phyloP scores from a whole-genome alignment of 2,329 filamentous ascomycete species.

The Nannizziopsis arthrosporioides region DNA sequence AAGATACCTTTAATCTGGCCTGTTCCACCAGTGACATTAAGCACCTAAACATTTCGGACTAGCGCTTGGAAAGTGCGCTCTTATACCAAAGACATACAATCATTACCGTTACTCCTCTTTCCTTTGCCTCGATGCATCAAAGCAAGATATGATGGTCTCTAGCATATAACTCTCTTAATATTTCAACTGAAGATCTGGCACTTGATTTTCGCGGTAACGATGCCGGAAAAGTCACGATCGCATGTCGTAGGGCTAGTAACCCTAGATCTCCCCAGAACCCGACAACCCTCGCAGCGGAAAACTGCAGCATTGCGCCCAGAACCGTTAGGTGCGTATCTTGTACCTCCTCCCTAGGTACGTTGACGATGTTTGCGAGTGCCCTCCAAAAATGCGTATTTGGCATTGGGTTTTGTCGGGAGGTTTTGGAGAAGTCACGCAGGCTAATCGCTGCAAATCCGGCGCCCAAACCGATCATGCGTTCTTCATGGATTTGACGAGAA shows the following conservation, averaged over 20 bases:
- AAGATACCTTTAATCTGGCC: too few species aligned
- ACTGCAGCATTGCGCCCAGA: slow-evolving; percentile 58
- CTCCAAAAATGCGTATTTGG: slow-evolving; percentile 75
- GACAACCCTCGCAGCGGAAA: slow-evolving; percentile 64
- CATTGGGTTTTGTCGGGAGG: slow-evolving; percentile 58
- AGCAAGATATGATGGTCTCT: slow-evolving; percentile 29
- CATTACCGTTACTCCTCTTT: background rate
- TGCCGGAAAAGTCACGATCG: slow-evolving; percentile 60
- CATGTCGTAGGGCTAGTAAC: slow-evolving; percentile 56
- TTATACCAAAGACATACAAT: background rate
- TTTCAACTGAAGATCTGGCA: slow-evolving; percentile 29
- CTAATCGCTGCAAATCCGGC: slow-evolving; percentile 75
- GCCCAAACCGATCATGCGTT: slow-evolving; percentile 72
- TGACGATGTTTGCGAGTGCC: slow-evolving; percentile 62
- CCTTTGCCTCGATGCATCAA: slow-evolving; percentile 15
- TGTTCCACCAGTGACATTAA: too few species aligned
- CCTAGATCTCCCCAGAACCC: slow-evolving; percentile 69
- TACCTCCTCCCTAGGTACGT: slow-evolving; percentile 55
- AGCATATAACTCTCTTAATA: slow-evolving; percentile 28
- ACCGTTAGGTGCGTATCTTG: slow-evolving; percentile 64
- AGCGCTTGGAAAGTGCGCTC: too few species aligned
- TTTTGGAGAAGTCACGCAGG: slow-evolving; percentile 66
- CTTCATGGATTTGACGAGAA: slow-evolving; percentile 60
- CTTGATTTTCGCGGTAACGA: slow-evolving; percentile 26
- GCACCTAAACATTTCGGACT: too few species aligned